Conservation (phyloP, 257 asterid genomes). For the Oldenlandia corymbosa region DNA sequence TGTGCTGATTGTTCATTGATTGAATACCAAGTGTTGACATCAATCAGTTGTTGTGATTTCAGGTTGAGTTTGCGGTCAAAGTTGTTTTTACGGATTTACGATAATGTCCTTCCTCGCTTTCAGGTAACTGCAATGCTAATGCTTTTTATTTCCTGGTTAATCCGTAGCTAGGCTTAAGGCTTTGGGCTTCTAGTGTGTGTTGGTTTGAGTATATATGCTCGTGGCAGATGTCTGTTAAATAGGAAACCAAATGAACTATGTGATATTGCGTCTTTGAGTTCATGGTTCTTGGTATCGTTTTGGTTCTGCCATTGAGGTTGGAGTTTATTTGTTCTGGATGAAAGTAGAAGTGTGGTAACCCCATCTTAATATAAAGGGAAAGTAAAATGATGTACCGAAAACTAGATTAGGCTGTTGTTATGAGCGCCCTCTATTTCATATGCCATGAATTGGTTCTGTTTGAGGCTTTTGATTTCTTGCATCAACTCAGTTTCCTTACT, state of each 20-base stretch:
- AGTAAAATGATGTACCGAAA: no score
- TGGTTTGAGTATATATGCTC: background rate
- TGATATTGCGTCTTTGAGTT: background rate
- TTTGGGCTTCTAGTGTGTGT: background rate
- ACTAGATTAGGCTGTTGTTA: background rate
- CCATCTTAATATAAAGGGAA: background rate
- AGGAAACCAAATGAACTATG: background rate
- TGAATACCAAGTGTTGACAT: slow-evolving; percentile 3
- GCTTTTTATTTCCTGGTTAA: background rate
- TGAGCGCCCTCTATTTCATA: background rate
- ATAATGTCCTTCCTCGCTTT: slow-evolving; percentile 55
- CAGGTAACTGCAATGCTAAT: slow-evolving; percentile 48
- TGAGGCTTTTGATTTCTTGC: background rate
- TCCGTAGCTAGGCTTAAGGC: background rate
- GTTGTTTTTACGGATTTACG: slow-evolving; percentile 44
- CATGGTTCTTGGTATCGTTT: no score
- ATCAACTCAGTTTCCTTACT: slow-evolving; percentile 4
- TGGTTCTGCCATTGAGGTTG: background rate
- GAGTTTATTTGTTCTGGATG: background rate
- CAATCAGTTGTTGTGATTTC: slow-evolving; percentile 17
- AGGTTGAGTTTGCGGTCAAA: slow-evolving; percentile 69
- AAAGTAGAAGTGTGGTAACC: background rate
- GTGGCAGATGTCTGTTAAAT: background rate
- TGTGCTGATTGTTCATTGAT: background rate
- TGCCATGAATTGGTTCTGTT: background rate